Evolutionary conservation across 2,329 filamentous ascomycete species (phyloP), one percentile per base, ranked within the genome.

Genomic region (Aspergillus felis): DNA sequence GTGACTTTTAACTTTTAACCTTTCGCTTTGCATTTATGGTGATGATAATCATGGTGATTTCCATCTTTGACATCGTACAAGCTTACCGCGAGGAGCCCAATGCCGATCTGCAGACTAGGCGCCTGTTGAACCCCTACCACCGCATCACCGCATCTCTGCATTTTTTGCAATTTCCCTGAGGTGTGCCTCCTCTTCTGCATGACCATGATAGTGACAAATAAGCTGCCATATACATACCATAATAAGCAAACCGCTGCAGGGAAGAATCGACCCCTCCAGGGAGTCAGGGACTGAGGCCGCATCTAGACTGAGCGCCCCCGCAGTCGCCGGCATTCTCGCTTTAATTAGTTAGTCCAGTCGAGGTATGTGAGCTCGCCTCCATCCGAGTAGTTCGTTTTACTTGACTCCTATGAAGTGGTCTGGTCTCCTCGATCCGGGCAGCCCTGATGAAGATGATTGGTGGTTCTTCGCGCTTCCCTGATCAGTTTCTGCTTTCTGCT

Each of bases 281-380:
- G 32, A 35, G 14, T 35, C 32, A 6, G 32, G 32, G 32, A 38
- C 32, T 38, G 32, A 38, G 14, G 5, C 32, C 32, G 32, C 14
- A 6, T 38, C 41, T 44, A 24, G 32, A 25, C 38, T 52, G 32
- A 22, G 25, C 3, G 14, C 22, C 53, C 42, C 44, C 22, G 42
- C 51, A 57, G 52, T 35, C 55, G 57, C 55, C 55, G 42, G 42
- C 42, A 46, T 46, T 46, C 42, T 46, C 42, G 42, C 20, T 46
- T 46, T 20, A 10, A 24, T 20, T 20, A 46, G 42, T 38, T 38
- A 38, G 42, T 20, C 42, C 22, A 24, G n/a, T 46, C 42, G 42
- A 46, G 42, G 42, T 46, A 46, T 46, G 42, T 46, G 42, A 46
- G 42, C 42, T 20, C 42, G 3, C 8, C 41, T 44, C 41, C 8